Base-by-base conservation (phyloP, 192 early-diverging fungal species). In the Fimicolochytrium jonesii region DNA sequence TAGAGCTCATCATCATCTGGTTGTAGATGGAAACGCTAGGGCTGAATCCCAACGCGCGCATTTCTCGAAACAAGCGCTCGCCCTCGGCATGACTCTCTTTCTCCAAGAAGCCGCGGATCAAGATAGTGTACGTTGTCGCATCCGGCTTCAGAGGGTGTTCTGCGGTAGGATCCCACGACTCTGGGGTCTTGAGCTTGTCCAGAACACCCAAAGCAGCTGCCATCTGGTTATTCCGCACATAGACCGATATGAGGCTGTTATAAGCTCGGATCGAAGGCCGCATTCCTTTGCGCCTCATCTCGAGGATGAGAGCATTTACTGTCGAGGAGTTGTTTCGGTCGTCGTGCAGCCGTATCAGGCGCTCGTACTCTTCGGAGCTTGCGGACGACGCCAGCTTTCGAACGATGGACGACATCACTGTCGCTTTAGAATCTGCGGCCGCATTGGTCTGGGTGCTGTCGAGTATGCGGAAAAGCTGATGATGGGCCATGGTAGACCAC, bases 191-290 rank as follows among this genome's bases (percentile, higher is more conserved):
- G 20, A 64, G 37, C 23, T 45, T 41, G 13, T 64, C 62, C 18
- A 55, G 55, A 15, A 34, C n/a, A 6, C 0, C 37, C 11, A 32
- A 31, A 4, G 62, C 62, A 55, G 49, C 36, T 4, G 17, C 6
- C 35, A 64, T 26, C 25, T 64, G 33, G 43, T 64, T 53, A 52
- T 64, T 64, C 4, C 52, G 34, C 6, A 55, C 47, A 18, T 64
- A 64, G 5, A 26, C n/a, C 15, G 30, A 20, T 17, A 64, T 41
- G 62, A 64, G 49, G 41, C 22, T 13, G 30, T 64, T 64, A 52
- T 64, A 64, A 5, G 35, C 43, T 1, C 25, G 15, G 30, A 41
- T 22, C 4, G 62, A 17, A 4, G 52, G 49, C 5, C 18, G 36
- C 0, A 44, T 26, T 2, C 62, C 62, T 26, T 37, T 44, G 26